Evolutionary conservation across 139 green algal species (phyloP).

Genomic region (Chlorella sp.): DNA sequence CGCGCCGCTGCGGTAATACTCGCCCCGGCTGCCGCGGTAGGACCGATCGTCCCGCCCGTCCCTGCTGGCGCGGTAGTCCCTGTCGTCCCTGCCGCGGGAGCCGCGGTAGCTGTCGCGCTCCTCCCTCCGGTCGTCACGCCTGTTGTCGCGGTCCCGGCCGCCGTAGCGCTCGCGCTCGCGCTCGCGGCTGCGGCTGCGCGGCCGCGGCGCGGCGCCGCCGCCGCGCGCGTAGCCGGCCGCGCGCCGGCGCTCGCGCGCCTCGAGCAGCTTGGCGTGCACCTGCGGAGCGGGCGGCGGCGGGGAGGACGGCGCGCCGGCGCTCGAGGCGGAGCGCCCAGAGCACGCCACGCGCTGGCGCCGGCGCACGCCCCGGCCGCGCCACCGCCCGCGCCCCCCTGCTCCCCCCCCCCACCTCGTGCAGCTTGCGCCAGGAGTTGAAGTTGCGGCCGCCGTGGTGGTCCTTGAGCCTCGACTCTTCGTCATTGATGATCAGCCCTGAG

Average conservation of each 20-base stretch:
- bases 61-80: neutral
- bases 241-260: conserved; percentile 11
- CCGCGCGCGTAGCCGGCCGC: neutral
- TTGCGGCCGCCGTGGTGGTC: conserved; percentile 56
- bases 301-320: no score
- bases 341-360: no score
- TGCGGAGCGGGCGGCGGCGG: no score
- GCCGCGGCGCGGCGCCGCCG: neutral
- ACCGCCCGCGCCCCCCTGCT: no score
- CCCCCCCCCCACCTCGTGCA: no score
- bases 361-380: no score
- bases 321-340: no score
- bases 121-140: neutral
- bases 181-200: neutral
- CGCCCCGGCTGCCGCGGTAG: no score
- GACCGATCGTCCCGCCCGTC: neutral
- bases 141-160: neutral
- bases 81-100: neutral
- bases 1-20: no score
- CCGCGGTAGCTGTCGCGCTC: neutral
- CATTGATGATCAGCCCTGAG: conserved; percentile 56
- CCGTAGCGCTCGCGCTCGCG: neutral
- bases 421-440: conserved; percentile 51
- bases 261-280: conserved; percentile 26
- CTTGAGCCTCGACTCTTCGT: conserved; percentile 50